Percentiles rank a stretch among this genome's conserved stretches.
These are phyloP conservation scores for Trichoderma sp. DNA, from an alignment of 2,329 filamentous ascomycete genomes.

Conservation along the genomic window DNA sequence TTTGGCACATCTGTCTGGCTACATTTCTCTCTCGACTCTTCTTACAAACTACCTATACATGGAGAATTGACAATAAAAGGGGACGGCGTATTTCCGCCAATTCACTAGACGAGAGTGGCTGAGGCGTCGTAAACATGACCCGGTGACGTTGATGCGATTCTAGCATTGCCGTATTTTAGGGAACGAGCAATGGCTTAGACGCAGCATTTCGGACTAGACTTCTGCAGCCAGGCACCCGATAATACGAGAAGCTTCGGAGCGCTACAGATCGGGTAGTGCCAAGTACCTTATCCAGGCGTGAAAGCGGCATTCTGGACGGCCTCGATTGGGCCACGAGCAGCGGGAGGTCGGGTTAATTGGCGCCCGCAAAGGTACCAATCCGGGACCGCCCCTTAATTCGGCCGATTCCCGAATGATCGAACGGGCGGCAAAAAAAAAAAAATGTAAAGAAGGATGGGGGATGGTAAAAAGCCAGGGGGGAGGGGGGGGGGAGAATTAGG, in stretches of 20 bases:
- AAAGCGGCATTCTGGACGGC: neutral
- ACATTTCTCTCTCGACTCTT: constrained; percentile 12
- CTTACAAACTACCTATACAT: neutral
- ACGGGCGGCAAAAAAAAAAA: neutral
- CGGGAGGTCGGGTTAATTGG: neutral
- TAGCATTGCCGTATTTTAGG: neutral
- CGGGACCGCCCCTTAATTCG: neutral
- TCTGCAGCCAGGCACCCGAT: neutral
- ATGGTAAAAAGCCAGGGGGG: neutral
- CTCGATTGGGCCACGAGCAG: neutral
- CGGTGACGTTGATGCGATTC: neutral
- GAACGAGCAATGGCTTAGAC: neutral
- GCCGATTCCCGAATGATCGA: neutral
- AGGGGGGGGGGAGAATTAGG: neutral
- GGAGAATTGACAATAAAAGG: neutral
- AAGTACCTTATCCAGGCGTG: neutral
- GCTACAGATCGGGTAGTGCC: neutral
- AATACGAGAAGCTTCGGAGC: neutral
- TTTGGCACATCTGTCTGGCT: neutral
- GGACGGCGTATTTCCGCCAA: neutral
- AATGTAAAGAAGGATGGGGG: neutral
- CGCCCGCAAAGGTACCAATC: constrained; percentile 2
- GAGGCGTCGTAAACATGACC: neutral
- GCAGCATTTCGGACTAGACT: neutral
- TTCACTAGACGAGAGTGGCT: neutral